A percentile compares a stretch with the other conserved stretches of the same genome.
Evolutionary conservation across 306 rosid genomes (phyloP).

Genomic region (Hippophae tibetana): DNA sequence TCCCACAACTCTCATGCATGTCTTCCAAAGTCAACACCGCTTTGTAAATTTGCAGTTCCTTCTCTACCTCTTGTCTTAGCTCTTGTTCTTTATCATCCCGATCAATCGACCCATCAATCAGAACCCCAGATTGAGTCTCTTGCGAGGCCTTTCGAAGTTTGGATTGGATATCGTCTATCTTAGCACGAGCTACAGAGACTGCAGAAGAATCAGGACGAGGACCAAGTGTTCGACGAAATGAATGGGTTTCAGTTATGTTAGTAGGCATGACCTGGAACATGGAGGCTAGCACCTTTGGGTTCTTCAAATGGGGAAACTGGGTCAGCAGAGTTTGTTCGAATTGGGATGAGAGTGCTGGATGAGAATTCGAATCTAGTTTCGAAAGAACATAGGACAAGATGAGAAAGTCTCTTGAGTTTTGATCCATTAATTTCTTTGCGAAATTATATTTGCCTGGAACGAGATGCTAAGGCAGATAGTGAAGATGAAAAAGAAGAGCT

Average conservation of each 20-base stretch:
- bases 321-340: slow-evolving; percentile 9
- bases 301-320: slow-evolving; percentile 39
- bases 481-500: too few relatives aligned
- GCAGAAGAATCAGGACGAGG: slow-evolving; percentile 57
- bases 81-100: slow-evolving; percentile 31
- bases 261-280: slow-evolving; percentile 50
- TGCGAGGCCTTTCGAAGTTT: slow-evolving; percentile 28
- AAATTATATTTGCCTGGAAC: too few relatives aligned
- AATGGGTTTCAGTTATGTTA: slow-evolving; percentile 63
- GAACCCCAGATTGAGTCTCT: too few relatives aligned
- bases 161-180: slow-evolving; percentile 38
- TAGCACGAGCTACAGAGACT: slow-evolving; percentile 43
- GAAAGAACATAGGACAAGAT: slow-evolving; percentile 64
- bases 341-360: slow-evolving; percentile 10
- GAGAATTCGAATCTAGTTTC: slow-evolving; percentile 21
- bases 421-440: slow-evolving; percentile 39
- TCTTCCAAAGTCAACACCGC: slow-evolving; percentile 52
- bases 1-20: slow-evolving; percentile 60
- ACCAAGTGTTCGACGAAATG: slow-evolving; percentile 49
- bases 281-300: slow-evolving; percentile 47
- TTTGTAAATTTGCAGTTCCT: slow-evolving; percentile 31
- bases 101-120: too few relatives aligned
- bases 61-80: slow-evolving; percentile 36
- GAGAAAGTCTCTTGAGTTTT: slow-evolving; percentile 47
- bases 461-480: too few relatives aligned